Evolutionary conservation across 1,139 yeast genomes (phyloP).

Genomic region (Yarrowia galli): DNA sequence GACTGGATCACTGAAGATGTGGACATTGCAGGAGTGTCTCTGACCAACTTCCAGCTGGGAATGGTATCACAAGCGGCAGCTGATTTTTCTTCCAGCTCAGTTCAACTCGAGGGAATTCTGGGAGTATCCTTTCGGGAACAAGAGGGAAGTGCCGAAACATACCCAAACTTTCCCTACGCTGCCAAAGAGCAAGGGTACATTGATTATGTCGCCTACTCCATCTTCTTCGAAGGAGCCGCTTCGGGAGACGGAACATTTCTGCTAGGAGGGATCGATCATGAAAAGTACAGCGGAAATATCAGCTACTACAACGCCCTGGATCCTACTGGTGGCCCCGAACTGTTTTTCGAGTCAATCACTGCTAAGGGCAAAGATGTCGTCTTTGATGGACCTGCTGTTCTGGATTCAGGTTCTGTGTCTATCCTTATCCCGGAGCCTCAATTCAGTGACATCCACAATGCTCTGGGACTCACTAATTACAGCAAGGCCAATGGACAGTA

Average conservation of each 20-base stretch:
- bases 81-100: no score
- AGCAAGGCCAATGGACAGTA: background rate
- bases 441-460: background rate
- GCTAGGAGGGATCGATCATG: background rate
- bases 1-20: background rate
- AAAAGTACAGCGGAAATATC: background rate
- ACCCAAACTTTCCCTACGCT: conserved; percentile 3
- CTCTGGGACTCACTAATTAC: conserved; percentile 1
- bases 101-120: background rate
- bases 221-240: background rate
- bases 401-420: background rate
- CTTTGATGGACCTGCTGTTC: background rate
- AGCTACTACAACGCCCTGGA: background rate
- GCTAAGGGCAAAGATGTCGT: background rate
- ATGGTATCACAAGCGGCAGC: background rate
- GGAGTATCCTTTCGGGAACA: background rate
- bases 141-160: background rate
- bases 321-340: background rate
- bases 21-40: background rate
- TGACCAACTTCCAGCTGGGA: background rate
- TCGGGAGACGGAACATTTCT: background rate
- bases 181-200: conserved; percentile 1
- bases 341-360: background rate
- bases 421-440: background rate
- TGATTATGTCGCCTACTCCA: background rate